Percentiles rank a stretch among this genome's conserved stretches.
These are phyloP conservation scores for Fusarium nygamai DNA, from an alignment of 2,329 filamentous ascomycete genomes.

Conservation along the genomic window DNA sequence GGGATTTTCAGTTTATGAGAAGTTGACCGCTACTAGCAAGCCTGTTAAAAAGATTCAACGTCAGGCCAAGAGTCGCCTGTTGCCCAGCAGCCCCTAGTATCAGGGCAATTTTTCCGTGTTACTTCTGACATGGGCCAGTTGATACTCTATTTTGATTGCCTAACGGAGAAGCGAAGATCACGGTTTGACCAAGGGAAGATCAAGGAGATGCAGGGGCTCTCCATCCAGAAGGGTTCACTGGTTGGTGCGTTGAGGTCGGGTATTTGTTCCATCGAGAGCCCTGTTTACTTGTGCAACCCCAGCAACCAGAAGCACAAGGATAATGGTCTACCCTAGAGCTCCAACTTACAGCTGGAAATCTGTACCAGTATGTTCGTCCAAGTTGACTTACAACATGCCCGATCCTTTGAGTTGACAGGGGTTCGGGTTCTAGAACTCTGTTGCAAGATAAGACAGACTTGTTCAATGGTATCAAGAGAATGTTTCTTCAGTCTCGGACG, in stretches of 20 bases:
- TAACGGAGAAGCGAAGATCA: conserved; percentile 16
- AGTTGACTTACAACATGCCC: neutral
- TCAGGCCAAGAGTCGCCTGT: conserved; percentile 17
- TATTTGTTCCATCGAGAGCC: conserved; percentile 5
- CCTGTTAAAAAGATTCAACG: conserved; percentile 4
- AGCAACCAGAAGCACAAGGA: conserved; percentile 17
- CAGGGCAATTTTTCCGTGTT: conserved; percentile 11
- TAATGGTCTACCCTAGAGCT: neutral
- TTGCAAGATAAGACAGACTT: neutral
- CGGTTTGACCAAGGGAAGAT: neutral
- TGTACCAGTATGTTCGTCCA: neutral
- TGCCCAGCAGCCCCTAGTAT: conserved; percentile 26
- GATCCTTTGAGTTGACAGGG: neutral
- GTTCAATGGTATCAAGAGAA: neutral
- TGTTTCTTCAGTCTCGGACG: neutral
- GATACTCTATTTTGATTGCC: conserved; percentile 10
- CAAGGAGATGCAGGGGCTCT: conserved; percentile 1
- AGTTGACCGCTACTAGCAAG: neutral
- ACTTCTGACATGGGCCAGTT: conserved; percentile 8
- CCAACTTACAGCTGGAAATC: neutral
- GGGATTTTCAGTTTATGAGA: neutral
- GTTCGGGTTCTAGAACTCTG: neutral
- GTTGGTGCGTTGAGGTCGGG: neutral
- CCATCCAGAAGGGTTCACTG: conserved; percentile 5
- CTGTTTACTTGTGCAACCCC: conserved; percentile 22